Percentiles rank a stretch among this genome's conserved stretches.
Evolutionary conservation across 208 protist genomes (phyloP).

Genomic region (Acanthamoeba lugdunensis): DNA sequence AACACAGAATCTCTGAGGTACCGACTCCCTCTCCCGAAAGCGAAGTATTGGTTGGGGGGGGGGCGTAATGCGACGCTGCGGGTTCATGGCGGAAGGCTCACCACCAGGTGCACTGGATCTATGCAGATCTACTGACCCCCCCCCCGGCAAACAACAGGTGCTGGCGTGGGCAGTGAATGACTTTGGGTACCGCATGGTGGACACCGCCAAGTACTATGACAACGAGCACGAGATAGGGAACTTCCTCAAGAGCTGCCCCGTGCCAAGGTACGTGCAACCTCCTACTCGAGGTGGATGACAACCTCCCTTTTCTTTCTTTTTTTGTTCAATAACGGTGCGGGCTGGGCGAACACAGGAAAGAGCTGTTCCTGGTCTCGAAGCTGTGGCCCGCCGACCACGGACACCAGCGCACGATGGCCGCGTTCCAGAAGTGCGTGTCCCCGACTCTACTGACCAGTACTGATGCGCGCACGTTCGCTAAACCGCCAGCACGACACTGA

Average conservation of each 20-base stretch:
- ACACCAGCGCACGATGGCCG: neutral
- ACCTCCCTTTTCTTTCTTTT: too few relatives aligned
- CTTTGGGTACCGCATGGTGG: conserved; percentile 38
- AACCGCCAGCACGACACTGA: too few relatives aligned
- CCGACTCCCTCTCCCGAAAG: too few relatives aligned
- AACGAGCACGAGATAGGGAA: conserved; percentile 26
- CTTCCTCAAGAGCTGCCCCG: conserved; percentile 41
- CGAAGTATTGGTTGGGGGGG: neutral
- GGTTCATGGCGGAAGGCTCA: too few relatives aligned
- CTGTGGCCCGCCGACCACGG: conserved; percentile 55
- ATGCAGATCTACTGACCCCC: too few relatives aligned
- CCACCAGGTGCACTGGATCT: too few relatives aligned
- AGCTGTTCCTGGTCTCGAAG: conserved; percentile 51
- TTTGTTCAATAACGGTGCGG: too few relatives aligned
- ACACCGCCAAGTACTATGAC: conserved; percentile 51
- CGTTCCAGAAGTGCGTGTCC: neutral
- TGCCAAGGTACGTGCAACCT: neutral
- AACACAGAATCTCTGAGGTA: conserved; percentile 15
- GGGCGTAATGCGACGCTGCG: neutral
- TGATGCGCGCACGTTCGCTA: too few relatives aligned
- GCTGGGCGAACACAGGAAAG: too few relatives aligned
- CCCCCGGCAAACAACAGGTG: neutral
- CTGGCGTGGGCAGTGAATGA: conserved; percentile 35
- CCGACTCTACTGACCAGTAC: too few relatives aligned
- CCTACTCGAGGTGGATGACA: too few relatives aligned